Conservation (phyloP, 139 green algal genomes). For the Yamagishiella unicocca region DNA sequence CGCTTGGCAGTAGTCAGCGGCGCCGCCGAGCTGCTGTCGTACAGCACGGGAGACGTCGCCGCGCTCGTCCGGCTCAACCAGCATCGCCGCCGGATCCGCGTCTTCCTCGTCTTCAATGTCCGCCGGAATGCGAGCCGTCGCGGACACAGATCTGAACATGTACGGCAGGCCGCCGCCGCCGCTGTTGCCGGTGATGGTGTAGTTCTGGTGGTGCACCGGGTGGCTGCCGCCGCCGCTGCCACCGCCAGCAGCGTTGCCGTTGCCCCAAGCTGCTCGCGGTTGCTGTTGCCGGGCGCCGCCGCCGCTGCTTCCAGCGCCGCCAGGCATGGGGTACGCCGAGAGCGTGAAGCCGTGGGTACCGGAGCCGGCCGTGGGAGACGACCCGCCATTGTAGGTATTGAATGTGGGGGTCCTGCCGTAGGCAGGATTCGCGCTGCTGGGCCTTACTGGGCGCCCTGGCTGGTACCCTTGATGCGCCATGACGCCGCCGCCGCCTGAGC, state of each 20-base stretch:
- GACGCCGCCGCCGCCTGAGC: neutral
- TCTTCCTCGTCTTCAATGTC: neutral
- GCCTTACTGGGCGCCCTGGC: neutral
- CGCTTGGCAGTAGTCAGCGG: conserved; percentile 16
- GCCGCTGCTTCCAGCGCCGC: neutral
- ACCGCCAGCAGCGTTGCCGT: neutral
- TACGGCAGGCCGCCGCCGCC: neutral
- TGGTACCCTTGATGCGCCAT: neutral
- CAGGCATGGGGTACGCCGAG: neutral
- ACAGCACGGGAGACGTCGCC: conserved; percentile 5
- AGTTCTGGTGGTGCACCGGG: neutral
- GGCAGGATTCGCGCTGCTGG: conserved; percentile 25
- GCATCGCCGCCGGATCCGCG: neutral
- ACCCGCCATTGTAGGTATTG: neutral
- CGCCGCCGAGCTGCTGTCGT: conserved; percentile 13
- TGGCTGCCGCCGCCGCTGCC: neutral
- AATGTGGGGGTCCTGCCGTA: conserved; percentile 17
- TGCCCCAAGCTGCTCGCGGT: neutral
- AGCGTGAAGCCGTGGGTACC: neutral
- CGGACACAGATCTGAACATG: conserved; percentile 14
- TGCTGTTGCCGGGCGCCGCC: neutral
- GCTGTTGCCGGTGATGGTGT: neutral
- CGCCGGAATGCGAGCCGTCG: neutral
- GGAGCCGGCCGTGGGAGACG: neutral
- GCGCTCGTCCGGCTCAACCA: neutral